Percentiles rank a stretch among this genome's conserved stretches.
phyloP scores from a whole-genome alignment of 176 grass and related monocot species.

The Zea luxurians region DNA sequence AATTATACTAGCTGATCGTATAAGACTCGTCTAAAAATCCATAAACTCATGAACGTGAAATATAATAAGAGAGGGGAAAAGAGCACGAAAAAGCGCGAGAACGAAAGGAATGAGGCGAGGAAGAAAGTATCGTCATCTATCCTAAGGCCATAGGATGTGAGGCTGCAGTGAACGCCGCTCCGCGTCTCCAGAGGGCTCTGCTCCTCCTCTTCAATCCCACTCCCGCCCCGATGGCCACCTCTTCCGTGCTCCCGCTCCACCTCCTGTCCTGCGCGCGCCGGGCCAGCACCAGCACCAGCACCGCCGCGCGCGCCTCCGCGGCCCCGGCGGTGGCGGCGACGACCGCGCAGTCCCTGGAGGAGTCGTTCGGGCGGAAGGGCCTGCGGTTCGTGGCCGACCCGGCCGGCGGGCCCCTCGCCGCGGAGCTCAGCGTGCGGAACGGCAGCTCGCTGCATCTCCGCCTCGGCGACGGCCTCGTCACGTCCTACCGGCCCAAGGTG shows the following conservation, averaged over 20 bases:
- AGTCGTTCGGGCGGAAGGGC: constrained; percentile 85
- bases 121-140: not conserved
- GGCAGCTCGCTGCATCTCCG: constrained; percentile 76
- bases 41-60: not conserved
- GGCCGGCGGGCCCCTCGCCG: constrained; percentile 45
- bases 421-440: constrained; percentile 80
- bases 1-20: too few relatives aligned
- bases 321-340: constrained; percentile 19
- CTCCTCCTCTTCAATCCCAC: not conserved
- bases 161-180: constrained; percentile 47
- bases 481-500: constrained; percentile 91
- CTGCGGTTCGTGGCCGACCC: constrained; percentile 64
- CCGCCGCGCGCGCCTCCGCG: constrained; percentile 35
- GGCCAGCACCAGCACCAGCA: not conserved
- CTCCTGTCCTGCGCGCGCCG: constrained; percentile 55
- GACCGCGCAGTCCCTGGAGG: constrained; percentile 61
- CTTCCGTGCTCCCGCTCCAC: constrained; percentile 71
- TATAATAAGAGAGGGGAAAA: not conserved
- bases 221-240: constrained; percentile 57
- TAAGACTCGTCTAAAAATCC: not conserved
- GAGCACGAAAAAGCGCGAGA: not conserved
- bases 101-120: constrained; percentile 3
- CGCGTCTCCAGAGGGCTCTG: constrained; percentile 8
- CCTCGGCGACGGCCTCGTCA: constrained; percentile 74
- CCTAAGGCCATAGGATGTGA: constrained; percentile 50